Percentiles rank a stretch among this genome's conserved stretches.
Evolutionary conservation across 2,329 filamentous ascomycete species (phyloP).

Genomic region (Clonostachys byssicola): DNA sequence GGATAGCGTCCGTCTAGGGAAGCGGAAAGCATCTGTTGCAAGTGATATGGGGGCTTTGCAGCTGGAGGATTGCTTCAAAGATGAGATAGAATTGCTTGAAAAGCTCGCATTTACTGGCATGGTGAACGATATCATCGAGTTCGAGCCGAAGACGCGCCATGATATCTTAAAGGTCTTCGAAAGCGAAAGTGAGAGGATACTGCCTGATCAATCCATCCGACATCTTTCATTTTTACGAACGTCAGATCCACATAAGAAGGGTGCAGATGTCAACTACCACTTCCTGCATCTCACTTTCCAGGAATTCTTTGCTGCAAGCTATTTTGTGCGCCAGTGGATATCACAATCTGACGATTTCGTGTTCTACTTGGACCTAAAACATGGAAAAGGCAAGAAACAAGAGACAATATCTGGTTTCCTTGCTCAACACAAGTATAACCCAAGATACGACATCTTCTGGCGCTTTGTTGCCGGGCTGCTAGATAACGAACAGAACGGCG

Average conservation of each 20-base stretch:
- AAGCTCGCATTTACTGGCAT: slow-evolving; percentile 27
- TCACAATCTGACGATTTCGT: not conserved
- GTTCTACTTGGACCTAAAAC: too few species aligned
- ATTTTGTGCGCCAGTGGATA: slow-evolving; percentile 26
- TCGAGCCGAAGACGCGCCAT: slow-evolving; percentile 12
- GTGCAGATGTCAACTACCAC: slow-evolving; percentile 18
- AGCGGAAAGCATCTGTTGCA: slow-evolving; percentile 1
- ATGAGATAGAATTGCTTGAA: slow-evolving; percentile 18
- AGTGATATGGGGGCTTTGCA: too few species aligned
- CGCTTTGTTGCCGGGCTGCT: slow-evolving; percentile 35
- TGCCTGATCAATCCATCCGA: too few species aligned
- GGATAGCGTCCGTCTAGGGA: slow-evolving; percentile 19
- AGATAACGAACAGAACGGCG: slow-evolving; percentile 2
- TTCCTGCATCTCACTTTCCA: slow-evolving; percentile 37
- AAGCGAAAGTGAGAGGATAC: not conserved
- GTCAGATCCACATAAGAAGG: slow-evolving; percentile 8
- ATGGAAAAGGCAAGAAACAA: too few species aligned
- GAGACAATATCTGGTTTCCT: slow-evolving; percentile 15
- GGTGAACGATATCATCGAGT: slow-evolving; percentile 23
- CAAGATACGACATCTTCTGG: slow-evolving; percentile 33
- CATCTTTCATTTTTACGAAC: slow-evolving; percentile 28
- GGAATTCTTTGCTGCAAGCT: slow-evolving; percentile 33
- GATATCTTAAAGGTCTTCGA: not conserved
- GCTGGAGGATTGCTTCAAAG: too few species aligned
- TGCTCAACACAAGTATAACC: slow-evolving; percentile 26